Conservation (phyloP, 352 stramenopile species). For the Phytophthora europaea region DNA sequence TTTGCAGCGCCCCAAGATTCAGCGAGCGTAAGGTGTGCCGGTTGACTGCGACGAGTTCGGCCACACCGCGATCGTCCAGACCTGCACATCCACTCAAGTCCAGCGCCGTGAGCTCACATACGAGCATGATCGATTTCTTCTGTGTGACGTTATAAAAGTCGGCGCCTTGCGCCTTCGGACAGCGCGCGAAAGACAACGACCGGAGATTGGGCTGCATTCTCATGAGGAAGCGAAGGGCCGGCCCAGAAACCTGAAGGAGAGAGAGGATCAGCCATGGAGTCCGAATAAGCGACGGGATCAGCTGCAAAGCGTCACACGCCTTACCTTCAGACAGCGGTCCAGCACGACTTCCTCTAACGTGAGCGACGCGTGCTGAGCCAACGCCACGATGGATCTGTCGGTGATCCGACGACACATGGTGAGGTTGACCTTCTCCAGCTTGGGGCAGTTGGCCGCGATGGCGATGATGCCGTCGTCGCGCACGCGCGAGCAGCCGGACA, state of each 20-base stretch:
- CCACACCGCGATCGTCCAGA: conserved; percentile 59
- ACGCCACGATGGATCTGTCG: conserved; percentile 63
- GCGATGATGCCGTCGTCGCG: conserved; percentile 82
- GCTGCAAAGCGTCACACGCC: conserved; percentile 27
- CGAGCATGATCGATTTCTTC: conserved; percentile 7
- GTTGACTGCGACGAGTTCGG: conserved; percentile 61
- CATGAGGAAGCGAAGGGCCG: conserved; percentile 67
- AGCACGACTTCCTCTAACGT: conserved; percentile 53
- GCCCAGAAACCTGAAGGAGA: conserved; percentile 62
- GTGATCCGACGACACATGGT: conserved; percentile 86
- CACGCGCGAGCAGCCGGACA: conserved; percentile 82
- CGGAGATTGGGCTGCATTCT: conserved; percentile 57
- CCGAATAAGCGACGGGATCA: background rate
- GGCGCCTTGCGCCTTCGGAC: conserved; percentile 60
- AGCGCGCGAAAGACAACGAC: conserved; percentile 70
- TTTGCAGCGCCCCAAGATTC: conserved; percentile 68
- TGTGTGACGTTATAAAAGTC: conserved; percentile 54
- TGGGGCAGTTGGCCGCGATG: conserved; percentile 58
- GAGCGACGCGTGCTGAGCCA: conserved; percentile 53
- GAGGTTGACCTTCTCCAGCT: conserved; percentile 74
- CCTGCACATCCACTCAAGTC: conserved; percentile 66
- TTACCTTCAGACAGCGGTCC: conserved; percentile 68
- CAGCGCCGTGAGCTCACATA: conserved; percentile 44
- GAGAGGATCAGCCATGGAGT: background rate
- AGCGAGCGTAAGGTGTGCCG: conserved; percentile 59